Evolutionary conservation across 148 eudicot species (phyloP).

Genomic region (Nepenthes gracilis): DNA sequence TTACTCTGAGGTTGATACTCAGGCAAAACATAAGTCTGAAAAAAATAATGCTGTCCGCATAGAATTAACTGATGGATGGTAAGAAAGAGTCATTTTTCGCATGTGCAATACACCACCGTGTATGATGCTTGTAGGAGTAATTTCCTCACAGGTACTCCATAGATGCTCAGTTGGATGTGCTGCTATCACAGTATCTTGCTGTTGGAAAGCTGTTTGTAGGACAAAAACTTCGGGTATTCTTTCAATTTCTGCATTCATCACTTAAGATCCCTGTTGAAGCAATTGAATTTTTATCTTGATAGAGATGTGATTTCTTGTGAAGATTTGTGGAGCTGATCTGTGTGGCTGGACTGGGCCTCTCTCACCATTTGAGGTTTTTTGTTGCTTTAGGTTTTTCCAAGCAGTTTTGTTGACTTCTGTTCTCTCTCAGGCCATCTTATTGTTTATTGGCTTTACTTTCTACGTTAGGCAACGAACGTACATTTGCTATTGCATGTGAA

Average conservation of each 20-base stretch:
- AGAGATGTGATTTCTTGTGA: constrained; percentile 21
- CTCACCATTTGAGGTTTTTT: constrained; percentile 77
- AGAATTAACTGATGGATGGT: constrained; percentile 96
- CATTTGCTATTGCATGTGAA: constrained; percentile 61
- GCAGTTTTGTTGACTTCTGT: background rate
- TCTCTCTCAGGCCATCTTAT: background rate
- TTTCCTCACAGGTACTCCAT: constrained; percentile 49
- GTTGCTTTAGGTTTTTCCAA: constrained; percentile 1
- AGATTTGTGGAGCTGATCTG: constrained; percentile 90
- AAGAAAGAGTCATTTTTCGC: constrained; percentile 9
- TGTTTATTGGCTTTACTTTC: constrained; percentile 6
- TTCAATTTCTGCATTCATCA: background rate
- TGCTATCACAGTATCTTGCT: constrained; percentile 50
- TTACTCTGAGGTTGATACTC: constrained; percentile 13
- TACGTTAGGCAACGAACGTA: constrained; percentile 47
- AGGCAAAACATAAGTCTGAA: constrained; percentile 18
- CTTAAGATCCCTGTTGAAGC: background rate
- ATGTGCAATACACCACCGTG: constrained; percentile 1
- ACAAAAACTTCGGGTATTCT: constrained; percentile 76
- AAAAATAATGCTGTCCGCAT: constrained; percentile 22
- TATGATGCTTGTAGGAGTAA: constrained; percentile 1
- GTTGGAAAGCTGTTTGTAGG: constrained; percentile 75
- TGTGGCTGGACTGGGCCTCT: constrained; percentile 78
- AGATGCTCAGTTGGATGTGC: constrained; percentile 62
- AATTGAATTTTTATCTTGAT: background rate